Evolutionary conservation across 495 filamentous ascomycete species (phyloP), one percentile per base, ranked within the genome.

Genomic region (Lasiosphaeris hirsuta): DNA sequence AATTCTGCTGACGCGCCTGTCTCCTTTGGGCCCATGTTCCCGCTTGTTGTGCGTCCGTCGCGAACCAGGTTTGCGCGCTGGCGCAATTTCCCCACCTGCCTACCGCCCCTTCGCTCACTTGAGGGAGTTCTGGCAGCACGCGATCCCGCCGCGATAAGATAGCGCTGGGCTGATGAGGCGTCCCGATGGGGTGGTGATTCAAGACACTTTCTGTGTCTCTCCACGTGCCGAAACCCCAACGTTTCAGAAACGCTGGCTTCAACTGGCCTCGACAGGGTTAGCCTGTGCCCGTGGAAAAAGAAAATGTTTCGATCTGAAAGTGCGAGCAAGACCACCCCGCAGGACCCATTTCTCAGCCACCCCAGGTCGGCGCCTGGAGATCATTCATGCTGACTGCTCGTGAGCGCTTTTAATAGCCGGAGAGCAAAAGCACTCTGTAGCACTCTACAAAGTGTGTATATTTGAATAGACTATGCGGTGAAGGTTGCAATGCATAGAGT

Each of bases 241-340:
- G 43, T 46, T 46, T 46, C 43, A 46, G 43, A 13, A 23, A 23
- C 15, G 4, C 30, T 17, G n/a, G 14, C 17, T 19, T 23, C 43
- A 4, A 10, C 30, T 46, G 9, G 43, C 30, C 43, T 46, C 41
- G 19, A 44, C 14, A 17, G 41, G 9, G 23, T 30, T 30, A 6
- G 41, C 14, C 41, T 43, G 9, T 43, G 41, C 7, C 6, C 23
- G 9, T 7, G 41, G 14, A 14, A 10, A 43, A 14, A 43, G 41
- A 43, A 42, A 14, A 14, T 18, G 43, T 46, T 46, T 46, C 43
- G 30, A 46, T 46, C 43, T 19, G 43, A 46, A 46, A 46, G 43
- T 23, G 43, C 15, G 43, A 18, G 23, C 23, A 30, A 5, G 2
- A 30, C 23, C 23, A 46, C 43, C 43, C 43, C 43, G 43, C 43